These are phyloP conservation scores for Vicia villosa DNA, from an alignment of 306 rosid genomes.

Conservation along the genomic window DNA sequence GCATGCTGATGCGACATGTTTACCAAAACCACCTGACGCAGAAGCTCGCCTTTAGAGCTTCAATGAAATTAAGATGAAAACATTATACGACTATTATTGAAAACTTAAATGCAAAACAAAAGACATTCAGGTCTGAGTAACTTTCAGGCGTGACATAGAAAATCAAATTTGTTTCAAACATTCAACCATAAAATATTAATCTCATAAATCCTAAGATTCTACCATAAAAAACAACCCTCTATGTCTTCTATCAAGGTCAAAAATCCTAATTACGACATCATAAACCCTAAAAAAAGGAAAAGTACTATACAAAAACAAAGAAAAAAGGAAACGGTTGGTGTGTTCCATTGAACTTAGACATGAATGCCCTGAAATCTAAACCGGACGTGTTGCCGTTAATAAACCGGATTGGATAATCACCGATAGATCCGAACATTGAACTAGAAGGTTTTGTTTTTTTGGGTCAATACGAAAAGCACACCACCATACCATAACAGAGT, in stretches of 20 bases:
- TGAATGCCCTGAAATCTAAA: conserved; percentile 55
- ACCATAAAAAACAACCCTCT: no score
- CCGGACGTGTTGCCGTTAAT: conserved; percentile 69
- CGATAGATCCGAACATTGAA: conserved; percentile 65
- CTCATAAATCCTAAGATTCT: no score
- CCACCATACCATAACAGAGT: conserved; percentile 40
- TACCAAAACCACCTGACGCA: no score
- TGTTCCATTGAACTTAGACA: conserved; percentile 36
- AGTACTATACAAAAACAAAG: not conserved
- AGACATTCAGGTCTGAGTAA: not conserved
- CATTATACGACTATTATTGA: not conserved
- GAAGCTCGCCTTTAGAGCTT: not conserved
- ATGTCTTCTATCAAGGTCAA: not conserved
- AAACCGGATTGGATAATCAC: conserved; percentile 65
- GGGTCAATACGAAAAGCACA: conserved; percentile 49
- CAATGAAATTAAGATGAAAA: not conserved
- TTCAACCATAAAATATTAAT: no score
- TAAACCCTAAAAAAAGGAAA: not conserved
- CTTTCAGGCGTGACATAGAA: not conserved
- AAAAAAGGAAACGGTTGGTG: not conserved
- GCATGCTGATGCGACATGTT: no score
- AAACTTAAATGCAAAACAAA: not conserved
- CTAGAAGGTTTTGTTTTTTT: conserved; percentile 50
- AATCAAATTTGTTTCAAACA: not conserved
- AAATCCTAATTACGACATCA: not conserved